These are phyloP conservation scores for Phaeosphaeria sp. DNA, from an alignment of 2,329 filamentous ascomycete genomes.

Conservation along the genomic window DNA sequence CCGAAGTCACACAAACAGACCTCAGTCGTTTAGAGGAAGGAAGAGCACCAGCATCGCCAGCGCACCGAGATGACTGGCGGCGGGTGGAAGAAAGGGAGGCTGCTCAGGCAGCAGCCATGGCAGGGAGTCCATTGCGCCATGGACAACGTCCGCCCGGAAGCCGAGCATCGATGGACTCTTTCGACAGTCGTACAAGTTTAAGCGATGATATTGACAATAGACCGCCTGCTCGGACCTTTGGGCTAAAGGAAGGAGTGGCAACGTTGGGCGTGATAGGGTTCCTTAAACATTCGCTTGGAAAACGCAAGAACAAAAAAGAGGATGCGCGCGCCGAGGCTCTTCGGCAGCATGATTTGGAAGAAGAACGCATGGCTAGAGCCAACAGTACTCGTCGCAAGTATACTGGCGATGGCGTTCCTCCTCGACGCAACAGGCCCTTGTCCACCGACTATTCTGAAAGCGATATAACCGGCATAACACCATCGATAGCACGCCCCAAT, in stretches of 20 bases:
- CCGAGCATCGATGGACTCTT: slow-evolving; percentile 48
- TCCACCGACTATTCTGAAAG: slow-evolving; percentile 54
- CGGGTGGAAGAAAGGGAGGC: slow-evolving; percentile 48
- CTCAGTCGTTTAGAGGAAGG: slow-evolving; percentile 61
- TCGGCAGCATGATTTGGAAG: slow-evolving; percentile 58
- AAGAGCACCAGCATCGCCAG: slow-evolving; percentile 56
- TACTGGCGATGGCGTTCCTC: slow-evolving; percentile 68
- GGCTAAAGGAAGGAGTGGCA: slow-evolving; percentile 56
- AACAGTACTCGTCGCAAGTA: slow-evolving; percentile 66
- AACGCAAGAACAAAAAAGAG: slow-evolving; percentile 63
- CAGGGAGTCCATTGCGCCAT: slow-evolving; percentile 56
- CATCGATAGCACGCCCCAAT: slow-evolving; percentile 50
- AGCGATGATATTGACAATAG: slow-evolving; percentile 36
- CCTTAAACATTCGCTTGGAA: slow-evolving; percentile 55
- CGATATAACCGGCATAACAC: slow-evolving; percentile 52
- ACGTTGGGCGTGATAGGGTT: slow-evolving; percentile 50
- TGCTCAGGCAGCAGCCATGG: slow-evolving; percentile 45
- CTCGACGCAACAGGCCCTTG: slow-evolving; percentile 35
- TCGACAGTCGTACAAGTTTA: slow-evolving; percentile 49
- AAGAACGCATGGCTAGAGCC: slow-evolving; percentile 59
- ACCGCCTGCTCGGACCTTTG: slow-evolving; percentile 39
- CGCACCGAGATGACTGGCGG: slow-evolving; percentile 42
- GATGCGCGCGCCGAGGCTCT: slow-evolving; percentile 65
- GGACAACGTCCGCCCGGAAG: slow-evolving; percentile 42
- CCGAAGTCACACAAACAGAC: slow-evolving; percentile 56